These are phyloP conservation scores for Dunaliella sp. DNA, from an alignment of 139 green algal species.

Conservation along the genomic window DNA sequence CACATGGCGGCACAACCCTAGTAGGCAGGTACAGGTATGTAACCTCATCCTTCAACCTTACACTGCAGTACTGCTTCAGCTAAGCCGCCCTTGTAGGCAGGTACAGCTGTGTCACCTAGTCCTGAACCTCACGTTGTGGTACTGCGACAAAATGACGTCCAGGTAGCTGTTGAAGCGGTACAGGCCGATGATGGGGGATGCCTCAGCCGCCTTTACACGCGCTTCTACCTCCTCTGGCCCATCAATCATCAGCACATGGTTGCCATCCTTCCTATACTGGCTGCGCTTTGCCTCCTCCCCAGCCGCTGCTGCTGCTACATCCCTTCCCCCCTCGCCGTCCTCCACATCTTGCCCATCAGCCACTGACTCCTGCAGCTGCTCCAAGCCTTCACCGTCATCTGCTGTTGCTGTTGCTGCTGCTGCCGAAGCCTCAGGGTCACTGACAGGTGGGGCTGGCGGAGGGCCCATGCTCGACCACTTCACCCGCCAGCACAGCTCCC, in stretches of 20 bases:
- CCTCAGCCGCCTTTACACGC: conserved; percentile 58
- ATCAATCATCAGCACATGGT: conserved; percentile 79
- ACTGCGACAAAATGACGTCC: conserved; percentile 27
- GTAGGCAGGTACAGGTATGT: too few relatives aligned
- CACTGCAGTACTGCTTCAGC: too few relatives aligned
- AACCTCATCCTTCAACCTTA: too few relatives aligned
- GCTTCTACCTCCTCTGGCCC: conserved; percentile 53
- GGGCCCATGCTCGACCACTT: conserved; percentile 1
- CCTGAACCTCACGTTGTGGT: conserved; percentile 1
- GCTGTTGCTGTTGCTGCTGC: background rate
- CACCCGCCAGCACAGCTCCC: conserved; percentile 20
- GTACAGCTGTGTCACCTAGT: too few relatives aligned
- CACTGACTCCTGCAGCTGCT: background rate
- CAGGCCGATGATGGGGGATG: conserved; percentile 82
- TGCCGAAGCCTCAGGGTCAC: background rate
- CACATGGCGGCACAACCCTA: too few relatives aligned
- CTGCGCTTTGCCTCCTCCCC: background rate
- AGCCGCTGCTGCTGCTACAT: background rate
- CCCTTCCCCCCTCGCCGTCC: background rate
- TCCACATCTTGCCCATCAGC: too few relatives aligned
- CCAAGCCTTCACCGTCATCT: background rate
- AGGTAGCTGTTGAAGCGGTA: conserved; percentile 31
- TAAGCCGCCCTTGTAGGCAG: too few relatives aligned
- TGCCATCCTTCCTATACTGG: conserved; percentile 72
- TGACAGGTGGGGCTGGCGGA: too few relatives aligned